These are phyloP conservation scores for Fraxinus albicans DNA, from an alignment of 305 asterid genomes.

Conservation along the genomic window DNA sequence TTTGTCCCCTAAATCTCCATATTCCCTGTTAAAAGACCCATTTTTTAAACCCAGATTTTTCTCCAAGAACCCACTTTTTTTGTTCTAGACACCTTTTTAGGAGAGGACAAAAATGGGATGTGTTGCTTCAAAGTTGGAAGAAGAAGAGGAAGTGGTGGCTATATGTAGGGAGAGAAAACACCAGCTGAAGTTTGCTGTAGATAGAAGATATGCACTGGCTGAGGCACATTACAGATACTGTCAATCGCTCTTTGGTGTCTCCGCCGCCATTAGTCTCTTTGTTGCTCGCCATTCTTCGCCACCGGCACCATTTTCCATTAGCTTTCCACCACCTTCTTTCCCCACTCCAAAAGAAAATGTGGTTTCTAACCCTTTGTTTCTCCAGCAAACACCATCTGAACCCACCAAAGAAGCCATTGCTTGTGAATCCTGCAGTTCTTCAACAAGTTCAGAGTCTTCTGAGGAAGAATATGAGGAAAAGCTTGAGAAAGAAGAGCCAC, in stretches of 20 bases:
- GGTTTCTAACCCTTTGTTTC: constrained; percentile 80
- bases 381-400: constrained; percentile 63
- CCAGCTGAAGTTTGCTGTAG: constrained; percentile 71
- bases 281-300: constrained; percentile 72
- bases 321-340: constrained; percentile 53
- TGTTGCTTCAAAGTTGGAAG: constrained; percentile 74
- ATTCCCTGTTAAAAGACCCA: constrained; percentile 23
- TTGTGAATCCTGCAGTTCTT: constrained; percentile 42
- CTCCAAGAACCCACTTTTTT: constrained; percentile 28
- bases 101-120: constrained; percentile 64
- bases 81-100: constrained; percentile 3
- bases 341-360: constrained; percentile 42
- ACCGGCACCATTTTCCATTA: constrained; percentile 59
- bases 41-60: constrained; percentile 37
- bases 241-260: constrained; percentile 70
- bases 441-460: constrained; percentile 38
- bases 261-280: constrained; percentile 75
- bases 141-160: constrained; percentile 78
- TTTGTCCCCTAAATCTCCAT: constrained; percentile 22
- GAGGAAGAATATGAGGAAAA: constrained; percentile 43
- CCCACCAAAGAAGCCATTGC: constrained; percentile 57
- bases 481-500: constrained; percentile 29
- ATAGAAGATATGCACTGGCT: constrained; percentile 73
- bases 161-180: constrained; percentile 79
- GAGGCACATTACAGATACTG: constrained; percentile 81